Evolutionary conservation across 140 eudicot genomes (phyloP), one percentile per base, ranked within the genome.

Genomic region (Ambrosia hybrid): DNA sequence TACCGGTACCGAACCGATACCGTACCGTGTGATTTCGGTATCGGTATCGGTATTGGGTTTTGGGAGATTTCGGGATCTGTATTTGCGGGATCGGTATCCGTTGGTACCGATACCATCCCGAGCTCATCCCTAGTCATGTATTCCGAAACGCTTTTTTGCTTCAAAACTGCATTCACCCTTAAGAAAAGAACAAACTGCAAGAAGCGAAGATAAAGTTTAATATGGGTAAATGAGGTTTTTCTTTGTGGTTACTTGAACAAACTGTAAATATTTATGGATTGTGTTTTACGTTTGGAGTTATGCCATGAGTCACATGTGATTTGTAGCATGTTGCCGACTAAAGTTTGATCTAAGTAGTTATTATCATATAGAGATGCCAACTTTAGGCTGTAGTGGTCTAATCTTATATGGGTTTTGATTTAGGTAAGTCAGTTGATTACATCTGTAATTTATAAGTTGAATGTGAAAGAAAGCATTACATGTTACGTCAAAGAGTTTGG

Each of bases 401-500:
- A 73, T 30, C 36, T 9, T 62, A 9, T 15, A 37, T 8, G 75
- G 67, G 67, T 41, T 70, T 6, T 70, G 15, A 11, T 55, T 70
- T 38, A 69, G 21, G 75, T 30, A 37, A 73, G 26, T 36, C 43
- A 36, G 55, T 59, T 57, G 45, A 26, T 71, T 58, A 58, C 45
- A 57, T 11, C 26, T 63, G 16, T 64, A 11, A 39, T 62, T 15
- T 63, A 17, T 43, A 37, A 37, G 21, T 63, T 9, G 14, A 73
- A 36, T 63, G 45, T 73, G 72, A 63, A 63, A 37, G 68, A 72
- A 72, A 57, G 36, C 51, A 51, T 52, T 69, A 51, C 12, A 11
- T 57, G 57, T 41, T 12, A 12, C 11, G 7, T 41, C 43, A 15
- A 39, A 71, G 30, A 5, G 33, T 73, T 61, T 37, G 52, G 46